Conservation (phyloP, 495 filamentous ascomycete species). For the Talaromyces nanjingensis region DNA sequence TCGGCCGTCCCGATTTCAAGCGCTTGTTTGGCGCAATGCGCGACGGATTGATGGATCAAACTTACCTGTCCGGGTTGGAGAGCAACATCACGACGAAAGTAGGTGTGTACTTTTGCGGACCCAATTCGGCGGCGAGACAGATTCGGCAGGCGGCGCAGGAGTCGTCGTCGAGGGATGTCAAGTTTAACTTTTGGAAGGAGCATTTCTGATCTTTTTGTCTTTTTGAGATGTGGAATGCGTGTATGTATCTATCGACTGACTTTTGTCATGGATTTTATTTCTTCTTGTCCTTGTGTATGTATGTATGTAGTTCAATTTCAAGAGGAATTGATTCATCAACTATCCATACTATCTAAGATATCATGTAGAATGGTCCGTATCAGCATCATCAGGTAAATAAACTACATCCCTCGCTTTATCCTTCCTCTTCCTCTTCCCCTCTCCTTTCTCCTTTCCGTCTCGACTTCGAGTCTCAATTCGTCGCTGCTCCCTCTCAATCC, state of each 20-base stretch:
- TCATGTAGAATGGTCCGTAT: slow-evolving; percentile 13
- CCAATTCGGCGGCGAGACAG: slow-evolving; percentile 69
- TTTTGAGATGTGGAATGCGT: not conserved
- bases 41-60: slow-evolving; percentile 75
- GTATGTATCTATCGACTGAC: not conserved
- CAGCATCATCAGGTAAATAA: slow-evolving; percentile 24
- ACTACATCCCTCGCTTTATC: slow-evolving; percentile 15
- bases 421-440: not conserved
- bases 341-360: slow-evolving; percentile 9
- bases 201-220: slow-evolving; percentile 47
- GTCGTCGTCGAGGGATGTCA: slow-evolving; percentile 67
- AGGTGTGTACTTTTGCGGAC: slow-evolving; percentile 97
- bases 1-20: slow-evolving; percentile 86
- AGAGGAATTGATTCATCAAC: not conserved
- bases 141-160: slow-evolving; percentile 73
- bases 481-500: slow-evolving; percentile 10
- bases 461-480: slow-evolving; percentile 10
- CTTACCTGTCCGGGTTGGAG: slow-evolving; percentile 77
- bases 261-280: not conserved
- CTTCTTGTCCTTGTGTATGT: slow-evolving; percentile 10
- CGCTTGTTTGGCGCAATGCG: slow-evolving; percentile 79
- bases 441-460: slow-evolving; percentile 10
- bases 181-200: slow-evolving; percentile 99
- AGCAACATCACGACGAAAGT: slow-evolving; percentile 61
- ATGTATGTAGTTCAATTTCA: slow-evolving; percentile 13